phyloP scores from a whole-genome alignment of 495 filamentous ascomycete species.

The Neurospora sp. region DNA sequence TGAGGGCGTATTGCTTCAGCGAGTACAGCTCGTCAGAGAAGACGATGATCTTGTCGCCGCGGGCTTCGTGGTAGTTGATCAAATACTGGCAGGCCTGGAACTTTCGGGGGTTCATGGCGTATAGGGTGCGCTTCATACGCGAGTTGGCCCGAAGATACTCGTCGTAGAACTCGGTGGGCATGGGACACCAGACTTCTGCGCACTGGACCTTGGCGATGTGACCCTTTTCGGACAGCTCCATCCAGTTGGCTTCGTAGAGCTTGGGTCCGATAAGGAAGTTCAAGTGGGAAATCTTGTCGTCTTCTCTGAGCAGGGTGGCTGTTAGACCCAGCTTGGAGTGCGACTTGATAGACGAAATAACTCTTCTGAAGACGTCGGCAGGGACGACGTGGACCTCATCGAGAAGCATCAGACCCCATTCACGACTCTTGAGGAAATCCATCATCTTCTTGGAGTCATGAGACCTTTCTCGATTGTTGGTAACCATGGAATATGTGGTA shows the following conservation, averaged over 20 bases:
- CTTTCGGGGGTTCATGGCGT: constrained; percentile 96
- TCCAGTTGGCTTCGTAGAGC: constrained; percentile 98
- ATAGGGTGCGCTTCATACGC: constrained; percentile 58
- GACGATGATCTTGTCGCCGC: constrained; percentile 97
- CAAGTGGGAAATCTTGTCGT: constrained; percentile 95
- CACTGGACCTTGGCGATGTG: constrained; percentile 97
- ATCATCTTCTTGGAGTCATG: constrained; percentile 96
- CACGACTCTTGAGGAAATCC: constrained; percentile 81
- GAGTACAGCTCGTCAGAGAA: constrained; percentile 99
- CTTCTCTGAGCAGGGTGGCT: constrained; percentile 87
- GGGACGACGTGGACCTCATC: constrained; percentile 99
- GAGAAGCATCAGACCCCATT: constrained; percentile 97
- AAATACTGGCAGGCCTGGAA: constrained; percentile 95
- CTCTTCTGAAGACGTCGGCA: constrained; percentile 87
- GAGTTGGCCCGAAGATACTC: constrained; percentile 61
- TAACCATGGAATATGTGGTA: constrained; percentile 97
- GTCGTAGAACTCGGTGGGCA: constrained; percentile 96
- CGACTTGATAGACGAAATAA: constrained; percentile 81
- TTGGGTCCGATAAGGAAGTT: constrained; percentile 98
- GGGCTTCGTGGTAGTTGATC: constrained; percentile 92
- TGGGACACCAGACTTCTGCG: constrained; percentile 98
- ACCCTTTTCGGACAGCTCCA: constrained; percentile 93
- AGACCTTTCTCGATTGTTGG: constrained; percentile 72
- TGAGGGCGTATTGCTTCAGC: constrained; percentile 71
- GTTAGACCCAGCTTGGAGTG: constrained; percentile 97